Evolutionary conservation across 2,329 filamentous ascomycete species (phyloP).

Genomic region (Dryadomyces quercivorus): DNA sequence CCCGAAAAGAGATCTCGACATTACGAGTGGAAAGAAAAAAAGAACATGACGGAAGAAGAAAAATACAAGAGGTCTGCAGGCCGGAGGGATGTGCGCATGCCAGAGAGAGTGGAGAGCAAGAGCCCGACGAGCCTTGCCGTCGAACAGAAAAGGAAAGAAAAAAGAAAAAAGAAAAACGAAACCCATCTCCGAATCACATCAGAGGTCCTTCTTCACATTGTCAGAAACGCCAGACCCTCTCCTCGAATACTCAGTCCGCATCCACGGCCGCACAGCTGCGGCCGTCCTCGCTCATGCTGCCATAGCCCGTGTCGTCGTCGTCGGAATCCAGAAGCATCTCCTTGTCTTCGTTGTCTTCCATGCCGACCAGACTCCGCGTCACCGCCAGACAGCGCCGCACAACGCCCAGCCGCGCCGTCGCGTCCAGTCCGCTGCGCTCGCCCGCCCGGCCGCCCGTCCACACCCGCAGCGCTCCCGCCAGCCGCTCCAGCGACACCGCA

Average conservation of each 20-base stretch:
- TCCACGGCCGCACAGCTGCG: not conserved
- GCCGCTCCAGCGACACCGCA: conserved; percentile 36
- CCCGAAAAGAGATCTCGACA: not conserved
- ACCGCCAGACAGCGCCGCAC: conserved; percentile 43
- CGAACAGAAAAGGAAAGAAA: not conserved
- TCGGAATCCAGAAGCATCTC: conserved; percentile 32
- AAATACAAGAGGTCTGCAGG: not conserved
- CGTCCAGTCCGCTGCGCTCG: conserved; percentile 37
- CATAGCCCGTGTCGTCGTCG: conserved; percentile 40
- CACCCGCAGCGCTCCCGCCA: conserved; percentile 44
- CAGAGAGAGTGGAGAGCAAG: not conserved
- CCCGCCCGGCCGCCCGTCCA: conserved; percentile 46
- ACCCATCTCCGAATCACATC: too few species aligned
- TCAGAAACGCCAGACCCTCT: too few species aligned
- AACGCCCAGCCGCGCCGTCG: conserved; percentile 37
- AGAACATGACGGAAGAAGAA: not conserved
- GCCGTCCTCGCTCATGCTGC: conserved; percentile 39
- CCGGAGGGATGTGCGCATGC: not conserved
- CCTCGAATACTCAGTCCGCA: too few species aligned
- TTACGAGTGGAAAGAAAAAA: too few species aligned
- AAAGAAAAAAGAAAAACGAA: not conserved
- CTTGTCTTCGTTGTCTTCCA: conserved; percentile 22
- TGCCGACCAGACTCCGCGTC: conserved; percentile 44
- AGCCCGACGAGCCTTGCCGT: not conserved
- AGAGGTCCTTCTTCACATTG: too few species aligned